Evolutionary conservation across 2,329 filamentous ascomycete genomes (phyloP), one percentile per base, ranked within the genome.

Genomic region (Penicillium hesseltinei): DNA sequence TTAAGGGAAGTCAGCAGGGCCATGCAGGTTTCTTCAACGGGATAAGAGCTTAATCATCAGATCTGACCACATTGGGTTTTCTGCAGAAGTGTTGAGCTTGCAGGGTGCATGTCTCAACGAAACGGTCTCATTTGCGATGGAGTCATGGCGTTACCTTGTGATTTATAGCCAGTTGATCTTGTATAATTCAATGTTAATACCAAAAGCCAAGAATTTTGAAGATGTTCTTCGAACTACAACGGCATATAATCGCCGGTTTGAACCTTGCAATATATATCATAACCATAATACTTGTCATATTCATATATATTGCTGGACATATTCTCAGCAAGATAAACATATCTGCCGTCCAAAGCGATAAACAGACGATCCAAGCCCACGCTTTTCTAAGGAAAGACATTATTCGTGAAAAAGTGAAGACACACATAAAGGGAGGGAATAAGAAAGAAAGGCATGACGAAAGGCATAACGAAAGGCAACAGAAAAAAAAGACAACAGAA

Each of bases 361-460:
- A 47, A 21, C 23, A 44, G 3, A 55, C 5, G 38, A 7, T 13
- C 29, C 53, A 38, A 42, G 31, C 57, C 57, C 55, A 53, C 29
- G 46, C 51, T 54, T 52, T 31, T 43, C 23, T 36, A 36, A 46
- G 21, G 55, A 51, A 50, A 52, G 56, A 59, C 57, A 39, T 55
- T n/a, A 54, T 36, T 54, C 52, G 45, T 55, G 44, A 54, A 50
- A 58, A 43, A 27, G 53, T 36, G 19, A 29, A 31, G 31, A n/a
- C 35, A 25, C 23, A 38, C 19, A 36, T 39, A 9, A 19, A 21
- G 17, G 13, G 35, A 53, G 52, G 38, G 49, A 43, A 51, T 42
- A 45, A 27, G 21, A 35, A 33, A 47, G 33, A 48, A 51, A 48
- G 44, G 23, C 7, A 42, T 21, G 38, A 43, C 31, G 23, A 23